A percentile compares a stretch with the other conserved stretches of the same genome.
These are phyloP conservation scores for Phaeodactylum tricornutum DNA, from an alignment of 108 stramenopile genomes.

Conservation along the genomic window DNA sequence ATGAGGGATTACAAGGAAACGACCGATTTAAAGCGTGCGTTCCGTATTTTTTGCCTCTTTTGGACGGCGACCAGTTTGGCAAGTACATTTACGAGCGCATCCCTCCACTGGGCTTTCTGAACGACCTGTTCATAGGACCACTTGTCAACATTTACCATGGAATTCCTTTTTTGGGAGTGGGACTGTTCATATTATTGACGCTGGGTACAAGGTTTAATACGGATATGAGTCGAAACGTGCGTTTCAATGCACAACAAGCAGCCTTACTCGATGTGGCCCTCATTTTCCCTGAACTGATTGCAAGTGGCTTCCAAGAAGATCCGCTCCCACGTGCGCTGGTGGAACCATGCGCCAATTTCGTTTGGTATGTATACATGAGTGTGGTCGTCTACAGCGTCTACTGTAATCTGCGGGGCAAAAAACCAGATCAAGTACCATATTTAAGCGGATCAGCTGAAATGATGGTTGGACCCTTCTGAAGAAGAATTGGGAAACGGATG, in stretches of 20 bases:
- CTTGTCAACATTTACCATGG: slow-evolving; percentile 28
- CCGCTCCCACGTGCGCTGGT: slow-evolving; percentile 23
- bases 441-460: slow-evolving; percentile 42
- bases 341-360: slow-evolving; percentile 59
- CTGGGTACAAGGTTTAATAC: slow-evolving; percentile 43
- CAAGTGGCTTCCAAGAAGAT: slow-evolving; percentile 26
- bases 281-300: slow-evolving; percentile 60
- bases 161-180: slow-evolving; percentile 44
- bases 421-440: slow-evolving; percentile 65
- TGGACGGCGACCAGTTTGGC: slow-evolving; percentile 59
- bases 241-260: slow-evolving; percentile 81
- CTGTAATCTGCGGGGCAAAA: slow-evolving; percentile 50
- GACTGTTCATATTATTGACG: slow-evolving; percentile 56
- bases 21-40: slow-evolving; percentile 33
- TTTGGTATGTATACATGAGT: slow-evolving; percentile 51
- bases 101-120: slow-evolving; percentile 48
- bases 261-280: slow-evolving; percentile 61
- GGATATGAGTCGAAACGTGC: slow-evolving; percentile 42
- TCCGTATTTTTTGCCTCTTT: slow-evolving; percentile 34
- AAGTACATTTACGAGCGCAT: slow-evolving; percentile 64
- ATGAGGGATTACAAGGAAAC: slow-evolving; percentile 23
- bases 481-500: no score
- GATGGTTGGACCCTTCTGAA: slow-evolving; percentile 52
- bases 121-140: slow-evolving; percentile 46
- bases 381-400: slow-evolving; percentile 42